Base-by-base conservation (phyloP, 768 basidiomycete species). In the Boletus barrowsii region DNA sequence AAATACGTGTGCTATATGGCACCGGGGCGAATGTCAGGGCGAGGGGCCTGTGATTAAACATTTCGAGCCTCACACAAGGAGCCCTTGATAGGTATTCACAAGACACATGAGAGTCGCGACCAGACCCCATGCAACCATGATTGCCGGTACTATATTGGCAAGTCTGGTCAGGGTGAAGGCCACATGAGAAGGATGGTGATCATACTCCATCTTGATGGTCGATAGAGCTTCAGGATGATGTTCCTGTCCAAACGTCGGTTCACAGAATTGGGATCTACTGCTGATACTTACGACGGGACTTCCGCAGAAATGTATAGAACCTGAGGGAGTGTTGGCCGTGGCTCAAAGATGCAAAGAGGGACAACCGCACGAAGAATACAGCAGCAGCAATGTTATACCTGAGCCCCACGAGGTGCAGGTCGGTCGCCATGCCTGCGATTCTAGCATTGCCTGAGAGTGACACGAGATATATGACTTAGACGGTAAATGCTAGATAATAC, bases 341-440 rank as follows among this genome's bases (percentile, higher is more conserved):
- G 3, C 24, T 37, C n/a, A 42, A 17, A 40, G 24, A 40, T 26
- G 11, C 15, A 42, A 41, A 8, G 17, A 10, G 41, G 42, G 7
- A 33, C 24, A 49, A 49, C 29, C 66, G 29, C 26, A 67, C 68
- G 41, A 71, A 76, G 56, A 75, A 74, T 51, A 77, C 56, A 11
- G 74, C 72, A 20, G 74, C 71, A 24, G 66, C 72, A 17, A 58
- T 71, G 47, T 74, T 75, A 47, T 73, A 74, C 37, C 59, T 64
- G 24, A 71, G 58, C 2, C 73, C 72, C 11, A 62, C 49, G 33
- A 74, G 67, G 22, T 72, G 30, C 45, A 74, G 56, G 54, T 77
- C 75, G 3, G 53, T 55, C 8, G 72, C 66, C 77, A 79, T 74
- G 11, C 77, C 77, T 5, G 78, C 78, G 26, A 81, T 72, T 65